Evolutionary conservation across 805 yeast genomes (phyloP).

Genomic region (Myxozyma nipponensis): DNA sequence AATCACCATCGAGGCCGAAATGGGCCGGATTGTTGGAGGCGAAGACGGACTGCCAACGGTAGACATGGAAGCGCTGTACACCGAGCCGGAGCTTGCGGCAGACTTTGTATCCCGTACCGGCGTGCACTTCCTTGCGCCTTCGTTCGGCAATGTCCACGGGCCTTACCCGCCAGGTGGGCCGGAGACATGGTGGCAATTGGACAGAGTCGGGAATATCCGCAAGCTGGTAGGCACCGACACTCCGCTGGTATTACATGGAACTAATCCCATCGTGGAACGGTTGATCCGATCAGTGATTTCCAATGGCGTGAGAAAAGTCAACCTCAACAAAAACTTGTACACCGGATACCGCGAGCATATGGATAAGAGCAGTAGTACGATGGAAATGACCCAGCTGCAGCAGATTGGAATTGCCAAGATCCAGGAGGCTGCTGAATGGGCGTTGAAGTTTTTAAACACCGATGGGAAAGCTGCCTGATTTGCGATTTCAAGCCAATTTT

Average conservation of each 20-base stretch:
- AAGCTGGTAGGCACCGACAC: conserved; percentile 1
- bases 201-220: conserved; percentile 5
- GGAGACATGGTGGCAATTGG: conserved; percentile 33
- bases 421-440: conserved; percentile 33
- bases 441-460: conserved; percentile 34
- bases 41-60: conserved; percentile 38
- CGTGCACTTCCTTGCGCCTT: conserved; percentile 40
- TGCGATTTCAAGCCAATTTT: too few species aligned
- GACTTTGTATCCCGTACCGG: conserved; percentile 36
- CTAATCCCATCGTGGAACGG: conserved; percentile 29
- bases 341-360: conserved; percentile 34
- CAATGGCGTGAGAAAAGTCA: conserved; percentile 37
- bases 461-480: conserved; percentile 23
- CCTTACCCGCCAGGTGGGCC: conserved; percentile 39
- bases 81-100: conserved; percentile 36
- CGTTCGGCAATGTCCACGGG: conserved; percentile 41
- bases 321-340: conserved; percentile 37
- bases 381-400: conserved; percentile 33
- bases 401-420: conserved; percentile 33
- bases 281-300: conserved; percentile 26
- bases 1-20: conserved; percentile 40
- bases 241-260: conserved; percentile 38
- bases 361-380: conserved; percentile 28
- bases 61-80: conserved; percentile 35
- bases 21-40: conserved; percentile 41